Conservation (phyloP, 441 rosid genomes). For the Isatis lusitanica region DNA sequence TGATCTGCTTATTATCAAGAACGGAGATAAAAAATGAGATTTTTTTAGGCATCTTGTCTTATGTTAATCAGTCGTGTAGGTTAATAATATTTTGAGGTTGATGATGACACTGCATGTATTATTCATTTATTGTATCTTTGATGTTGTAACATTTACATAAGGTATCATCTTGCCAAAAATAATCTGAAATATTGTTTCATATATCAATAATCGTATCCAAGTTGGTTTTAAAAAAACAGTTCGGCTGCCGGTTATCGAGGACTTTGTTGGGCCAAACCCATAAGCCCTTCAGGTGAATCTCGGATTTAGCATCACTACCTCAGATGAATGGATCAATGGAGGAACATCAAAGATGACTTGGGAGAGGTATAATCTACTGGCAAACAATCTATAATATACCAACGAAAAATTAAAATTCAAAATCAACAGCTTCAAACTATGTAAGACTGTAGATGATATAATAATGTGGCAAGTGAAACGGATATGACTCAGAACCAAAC, state of each 20-base stretch:
- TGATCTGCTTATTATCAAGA: no score
- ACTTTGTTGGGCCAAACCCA: neutral
- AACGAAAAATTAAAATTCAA: neutral
- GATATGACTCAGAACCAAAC: slow-evolving; percentile 13
- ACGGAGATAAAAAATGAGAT: no score
- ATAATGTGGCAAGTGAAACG: neutral
- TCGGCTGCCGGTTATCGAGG: neutral
- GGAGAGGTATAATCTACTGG: neutral
- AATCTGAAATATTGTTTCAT: no score
- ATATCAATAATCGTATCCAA: neutral
- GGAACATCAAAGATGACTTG: no score
- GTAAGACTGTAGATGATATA: slow-evolving; percentile 7
- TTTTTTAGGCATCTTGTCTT: no score
- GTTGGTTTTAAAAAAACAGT: no score
- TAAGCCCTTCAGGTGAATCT: neutral
- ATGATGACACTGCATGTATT: no score
- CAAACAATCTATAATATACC: neutral
- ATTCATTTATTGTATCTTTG: no score
- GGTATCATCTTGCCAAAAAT: neutral
- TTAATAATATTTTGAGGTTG: no score
- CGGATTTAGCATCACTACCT: neutral
- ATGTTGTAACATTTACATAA: neutral
- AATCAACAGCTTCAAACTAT: neutral
- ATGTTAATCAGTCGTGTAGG: no score
- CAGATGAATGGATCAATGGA: neutral